phyloP scores from a whole-genome alignment of 2,329 filamentous ascomycete genomes.

The Ploettnerulaceae sp. region DNA sequence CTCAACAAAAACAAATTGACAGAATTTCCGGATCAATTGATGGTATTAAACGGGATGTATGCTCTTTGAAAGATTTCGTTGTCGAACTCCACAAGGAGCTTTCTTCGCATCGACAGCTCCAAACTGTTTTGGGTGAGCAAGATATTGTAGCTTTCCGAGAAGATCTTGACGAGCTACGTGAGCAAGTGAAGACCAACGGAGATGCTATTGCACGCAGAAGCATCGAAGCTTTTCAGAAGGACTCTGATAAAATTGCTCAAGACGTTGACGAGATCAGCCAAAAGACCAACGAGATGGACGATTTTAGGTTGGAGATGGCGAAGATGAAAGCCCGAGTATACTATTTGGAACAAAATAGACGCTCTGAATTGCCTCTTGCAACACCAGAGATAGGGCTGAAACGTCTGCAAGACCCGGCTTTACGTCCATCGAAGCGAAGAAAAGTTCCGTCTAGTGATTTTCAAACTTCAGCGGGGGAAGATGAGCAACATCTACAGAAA shows the following conservation, averaged over 20 bases:
- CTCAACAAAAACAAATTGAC: slow-evolving; percentile 32
- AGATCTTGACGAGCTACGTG: slow-evolving; percentile 11
- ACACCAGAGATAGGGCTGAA: neutral
- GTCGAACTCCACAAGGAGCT: slow-evolving; percentile 27
- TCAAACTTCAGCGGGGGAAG: too few species aligned
- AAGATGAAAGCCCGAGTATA: slow-evolving; percentile 21
- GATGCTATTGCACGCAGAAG: neutral
- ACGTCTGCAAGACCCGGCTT: neutral
- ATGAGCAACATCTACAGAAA: too few species aligned
- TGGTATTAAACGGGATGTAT: slow-evolving; percentile 30
- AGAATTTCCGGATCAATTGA: slow-evolving; percentile 26
- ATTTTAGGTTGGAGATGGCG: slow-evolving; percentile 24
- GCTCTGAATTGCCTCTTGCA: neutral
- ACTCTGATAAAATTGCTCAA: slow-evolving; percentile 21
- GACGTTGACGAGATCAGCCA: slow-evolving; percentile 21
- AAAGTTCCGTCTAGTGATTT: neutral
- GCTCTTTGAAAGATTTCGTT: slow-evolving; percentile 31
- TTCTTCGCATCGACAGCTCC: slow-evolving; percentile 2
- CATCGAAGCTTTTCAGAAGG: neutral
- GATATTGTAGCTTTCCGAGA: slow-evolving; percentile 5
- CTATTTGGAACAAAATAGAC: slow-evolving; percentile 11
- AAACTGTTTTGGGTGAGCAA: neutral
- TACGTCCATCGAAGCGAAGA: neutral
- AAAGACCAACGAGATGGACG: slow-evolving; percentile 28
- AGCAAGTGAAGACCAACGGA: slow-evolving; percentile 6